A percentile compares a stretch with the other conserved stretches of the same genome.
These are phyloP conservation scores for Dittrichia graveolens DNA, from an alignment of 129 eudicot genomes.

Conservation along the genomic window DNA sequence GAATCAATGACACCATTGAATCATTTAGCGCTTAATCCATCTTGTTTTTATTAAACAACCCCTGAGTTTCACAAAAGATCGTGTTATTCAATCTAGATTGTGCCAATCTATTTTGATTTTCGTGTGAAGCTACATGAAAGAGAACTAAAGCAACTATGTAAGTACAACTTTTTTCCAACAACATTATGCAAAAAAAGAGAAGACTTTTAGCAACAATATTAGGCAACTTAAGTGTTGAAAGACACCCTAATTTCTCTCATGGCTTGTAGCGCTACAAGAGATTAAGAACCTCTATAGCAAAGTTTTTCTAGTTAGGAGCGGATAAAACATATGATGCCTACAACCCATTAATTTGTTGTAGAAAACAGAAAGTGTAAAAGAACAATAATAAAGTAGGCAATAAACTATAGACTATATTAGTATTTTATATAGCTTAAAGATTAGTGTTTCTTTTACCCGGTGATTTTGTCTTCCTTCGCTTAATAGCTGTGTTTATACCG, in stretches of 20 bases:
- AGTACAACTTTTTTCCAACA: too few relatives aligned
- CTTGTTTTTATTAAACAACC: too few relatives aligned
- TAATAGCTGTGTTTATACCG: neutral
- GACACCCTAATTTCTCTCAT: neutral
- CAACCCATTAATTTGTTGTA: conserved; percentile 20
- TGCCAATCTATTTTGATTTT: conserved; percentile 1
- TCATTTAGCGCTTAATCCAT: too few relatives aligned
- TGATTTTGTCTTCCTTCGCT: conserved; percentile 10
- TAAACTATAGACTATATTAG: too few relatives aligned
- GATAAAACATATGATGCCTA: conserved; percentile 13
- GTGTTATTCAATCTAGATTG: too few relatives aligned
- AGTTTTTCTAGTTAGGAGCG: conserved; percentile 17
- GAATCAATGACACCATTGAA: too few relatives aligned
- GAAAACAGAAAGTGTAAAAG: neutral
- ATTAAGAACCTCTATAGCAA: conserved; percentile 14
- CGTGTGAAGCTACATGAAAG: neutral
- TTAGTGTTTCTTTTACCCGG: conserved; percentile 8
- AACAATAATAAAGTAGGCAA: too few relatives aligned
- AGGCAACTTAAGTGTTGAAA: conserved; percentile 4
- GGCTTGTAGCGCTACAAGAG: conserved; percentile 28
- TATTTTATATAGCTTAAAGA: too few relatives aligned
- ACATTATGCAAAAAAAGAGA: too few relatives aligned
- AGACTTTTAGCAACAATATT: too few relatives aligned
- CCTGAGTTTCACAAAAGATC: conserved; percentile 5
- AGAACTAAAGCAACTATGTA: too few relatives aligned